Evolutionary conservation across 805 yeast genomes (phyloP).

Genomic region (Candida montana): DNA sequence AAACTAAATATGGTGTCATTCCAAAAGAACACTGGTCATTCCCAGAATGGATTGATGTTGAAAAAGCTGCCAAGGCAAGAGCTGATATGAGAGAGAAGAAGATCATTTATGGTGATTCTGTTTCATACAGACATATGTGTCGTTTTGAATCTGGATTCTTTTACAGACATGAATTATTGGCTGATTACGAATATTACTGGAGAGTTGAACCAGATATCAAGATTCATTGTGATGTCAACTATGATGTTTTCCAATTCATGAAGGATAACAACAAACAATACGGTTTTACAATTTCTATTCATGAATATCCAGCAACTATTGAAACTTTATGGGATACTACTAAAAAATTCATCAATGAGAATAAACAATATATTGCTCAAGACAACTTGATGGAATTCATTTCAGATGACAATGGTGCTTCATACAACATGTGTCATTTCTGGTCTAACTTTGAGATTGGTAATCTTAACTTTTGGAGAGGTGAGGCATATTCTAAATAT

Average conservation of each 20-base stretch:
- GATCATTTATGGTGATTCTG: conserved; percentile 54
- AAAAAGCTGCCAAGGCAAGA: conserved; percentile 41
- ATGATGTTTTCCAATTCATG: conserved; percentile 64
- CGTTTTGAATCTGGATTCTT: conserved; percentile 50
- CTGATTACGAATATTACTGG: conserved; percentile 67
- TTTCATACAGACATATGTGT: conserved; percentile 69
- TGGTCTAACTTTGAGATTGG: conserved; percentile 82
- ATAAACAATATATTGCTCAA: conserved; percentile 36
- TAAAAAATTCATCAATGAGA: conserved; percentile 38
- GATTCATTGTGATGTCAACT: conserved; percentile 55
- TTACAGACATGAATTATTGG: conserved; percentile 55
- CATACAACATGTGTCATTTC: conserved; percentile 74
- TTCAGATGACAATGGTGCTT: conserved; percentile 58
- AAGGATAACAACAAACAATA: conserved; percentile 49
- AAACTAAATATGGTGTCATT: conserved; percentile 56
- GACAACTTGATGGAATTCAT: conserved; percentile 61
- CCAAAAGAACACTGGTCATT: conserved; percentile 63
- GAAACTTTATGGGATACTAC: conserved; percentile 59
- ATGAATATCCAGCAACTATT: conserved; percentile 62
- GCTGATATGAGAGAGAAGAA: conserved; percentile 37
- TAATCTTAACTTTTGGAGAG: conserved; percentile 64
- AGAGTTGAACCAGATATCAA: conserved; percentile 69
- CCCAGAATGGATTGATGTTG: conserved; percentile 60
- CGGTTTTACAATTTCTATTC: conserved; percentile 66
- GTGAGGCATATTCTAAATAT: conserved; percentile 51